These are phyloP conservation scores for Rhodomyrtus tomentosa DNA, from an alignment of 345 rosid genomes.

Conservation along the genomic window DNA sequence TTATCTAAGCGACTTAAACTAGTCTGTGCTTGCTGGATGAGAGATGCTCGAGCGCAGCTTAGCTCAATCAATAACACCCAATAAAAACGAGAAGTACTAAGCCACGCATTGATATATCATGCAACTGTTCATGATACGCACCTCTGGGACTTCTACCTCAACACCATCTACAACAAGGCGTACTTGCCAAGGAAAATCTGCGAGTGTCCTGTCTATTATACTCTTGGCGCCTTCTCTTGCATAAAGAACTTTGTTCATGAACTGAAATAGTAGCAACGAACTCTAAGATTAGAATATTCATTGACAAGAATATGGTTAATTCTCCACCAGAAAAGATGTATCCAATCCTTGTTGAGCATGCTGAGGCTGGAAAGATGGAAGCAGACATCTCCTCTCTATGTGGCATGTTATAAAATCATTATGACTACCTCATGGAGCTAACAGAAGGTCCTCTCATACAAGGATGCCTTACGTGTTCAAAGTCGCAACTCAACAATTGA, in stretches of 20 bases:
- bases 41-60: background rate
- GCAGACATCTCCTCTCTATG: background rate
- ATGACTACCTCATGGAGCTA: background rate
- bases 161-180: conserved; percentile 76
- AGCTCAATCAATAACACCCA: background rate
- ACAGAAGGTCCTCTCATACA: background rate
- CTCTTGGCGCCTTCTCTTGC: conserved; percentile 87
- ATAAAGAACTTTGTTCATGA: conserved; percentile 81
- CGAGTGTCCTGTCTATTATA: conserved; percentile 78
- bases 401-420: background rate
- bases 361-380: background rate
- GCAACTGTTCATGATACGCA: conserved; percentile 9
- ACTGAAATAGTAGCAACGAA: conserved; percentile 26
- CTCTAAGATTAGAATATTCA: background rate
- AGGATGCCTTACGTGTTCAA: background rate
- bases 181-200: conserved; percentile 81
- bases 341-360: background rate
- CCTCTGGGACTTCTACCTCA: conserved; percentile 84
- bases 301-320: background rate
- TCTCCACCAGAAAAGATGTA: background rate
- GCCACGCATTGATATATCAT: background rate
- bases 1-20: background rate
- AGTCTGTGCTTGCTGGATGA: background rate
- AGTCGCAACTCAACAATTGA: background rate
- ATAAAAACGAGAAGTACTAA: background rate